Evolutionary conservation across 257 asterid genomes (phyloP).

Genomic region (Penstemon eatonii): DNA sequence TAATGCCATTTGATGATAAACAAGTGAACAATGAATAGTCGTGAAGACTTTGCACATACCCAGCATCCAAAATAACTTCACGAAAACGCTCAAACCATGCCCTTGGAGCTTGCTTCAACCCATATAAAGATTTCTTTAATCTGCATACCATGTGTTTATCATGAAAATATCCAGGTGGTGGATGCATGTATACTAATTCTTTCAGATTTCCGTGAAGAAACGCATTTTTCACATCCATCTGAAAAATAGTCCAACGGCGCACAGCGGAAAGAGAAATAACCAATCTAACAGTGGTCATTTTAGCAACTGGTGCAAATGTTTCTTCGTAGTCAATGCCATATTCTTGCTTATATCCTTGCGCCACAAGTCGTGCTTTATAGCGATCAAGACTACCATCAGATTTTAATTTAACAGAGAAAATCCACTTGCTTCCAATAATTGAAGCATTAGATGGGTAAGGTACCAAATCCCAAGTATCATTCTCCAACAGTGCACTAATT

Average conservation of each 20-base stretch:
- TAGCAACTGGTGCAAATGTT: not conserved
- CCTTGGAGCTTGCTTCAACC: not conserved
- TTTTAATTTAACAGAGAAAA: not conserved
- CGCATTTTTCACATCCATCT: slow-evolving; percentile 11
- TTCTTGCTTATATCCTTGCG: not conserved
- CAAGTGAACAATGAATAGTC: not conserved
- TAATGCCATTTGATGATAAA: not conserved
- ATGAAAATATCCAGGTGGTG: slow-evolving; percentile 1
- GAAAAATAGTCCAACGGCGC: not conserved
- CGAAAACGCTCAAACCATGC: slow-evolving; percentile 6
- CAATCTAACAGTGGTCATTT: not conserved
- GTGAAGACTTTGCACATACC: not conserved
- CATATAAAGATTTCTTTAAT: not conserved
- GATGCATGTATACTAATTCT: not conserved
- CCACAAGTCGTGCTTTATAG: not conserved
- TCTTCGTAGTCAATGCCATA: slow-evolving; percentile 20
- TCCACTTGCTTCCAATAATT: slow-evolving; percentile 13
- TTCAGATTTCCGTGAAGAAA: slow-evolving; percentile 2
- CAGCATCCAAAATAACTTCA: not conserved
- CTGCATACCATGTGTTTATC: not conserved
- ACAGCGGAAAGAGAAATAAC: not conserved
- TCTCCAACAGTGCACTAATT: not conserved
- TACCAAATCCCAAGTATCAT: slow-evolving; percentile 4
- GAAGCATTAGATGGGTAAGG: not conserved
- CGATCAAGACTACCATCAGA: slow-evolving; percentile 9